Base-by-base conservation (phyloP, 2,329 filamentous ascomycete genomes). In the Aphanoascus verrucosus region DNA sequence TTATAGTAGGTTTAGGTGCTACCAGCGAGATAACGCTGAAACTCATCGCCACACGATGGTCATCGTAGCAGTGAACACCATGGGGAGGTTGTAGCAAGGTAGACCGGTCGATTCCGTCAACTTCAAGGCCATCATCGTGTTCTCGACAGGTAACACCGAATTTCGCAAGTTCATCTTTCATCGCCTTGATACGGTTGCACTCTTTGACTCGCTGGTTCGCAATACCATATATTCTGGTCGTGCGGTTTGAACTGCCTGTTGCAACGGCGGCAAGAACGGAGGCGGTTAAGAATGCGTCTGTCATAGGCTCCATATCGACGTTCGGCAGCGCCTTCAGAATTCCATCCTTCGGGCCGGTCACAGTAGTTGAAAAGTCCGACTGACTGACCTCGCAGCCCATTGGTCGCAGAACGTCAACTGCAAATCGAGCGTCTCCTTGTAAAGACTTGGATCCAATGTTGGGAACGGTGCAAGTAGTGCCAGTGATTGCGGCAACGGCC, bases 271-370 rank as follows among this genome's bases (percentile, higher is more conserved):
- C 93, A 45, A 98, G 78, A 3, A 95, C 89, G 1, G 89, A 94
- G 15, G 93, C 93, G 3, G 90, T 96, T 50, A 98, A 77, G 76
- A 98, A 98, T 47, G 93, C 93, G 69, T 98, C 93, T 0, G 93
- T 98, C 93, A 98, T 98, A 1, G 91, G 86, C 68, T 97, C 93
- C 93, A 98, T 98, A 64, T 98, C 90, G 28, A 98, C 83, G 55
- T 91, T 85, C 15, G 82, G 73, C 11, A 98, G 74, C 0, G 87
- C 84, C 61, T 83, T 83, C 38, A 98, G 73, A 14, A 78, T 71
- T 9, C 93, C 91, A 53, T 77, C 70, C 1, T 79, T 71, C n/a
- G 93, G 93, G 1, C 93, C 93, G 7, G 85, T 94, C 7, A 98
- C 93, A 0, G 90, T 97, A 1, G 93, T 98, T 1, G 90, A 94